These are phyloP conservation scores for Aspergillus sp. DNA, from an alignment of 2,329 filamentous ascomycete genomes.

Conservation along the genomic window DNA sequence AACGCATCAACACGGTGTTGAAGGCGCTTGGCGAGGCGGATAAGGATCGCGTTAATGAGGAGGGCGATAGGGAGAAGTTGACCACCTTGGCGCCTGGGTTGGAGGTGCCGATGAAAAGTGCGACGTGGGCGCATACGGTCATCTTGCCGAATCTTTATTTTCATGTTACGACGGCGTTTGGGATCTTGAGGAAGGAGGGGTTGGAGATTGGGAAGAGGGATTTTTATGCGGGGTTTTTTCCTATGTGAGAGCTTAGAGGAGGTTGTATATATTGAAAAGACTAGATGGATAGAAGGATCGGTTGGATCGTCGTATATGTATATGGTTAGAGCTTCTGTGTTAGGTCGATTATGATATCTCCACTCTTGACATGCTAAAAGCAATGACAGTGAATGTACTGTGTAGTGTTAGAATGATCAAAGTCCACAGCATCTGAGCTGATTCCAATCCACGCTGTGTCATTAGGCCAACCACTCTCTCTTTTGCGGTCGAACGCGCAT, in stretches of 20 bases:
- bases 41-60: conserved; percentile 27
- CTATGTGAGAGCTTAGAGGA: neutral
- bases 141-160: conserved; percentile 26
- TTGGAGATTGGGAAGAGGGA: conserved; percentile 19
- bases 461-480: too few relatives aligned
- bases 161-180: conserved; percentile 23
- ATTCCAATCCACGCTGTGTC: too few relatives aligned
- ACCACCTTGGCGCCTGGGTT: conserved; percentile 14
- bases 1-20: conserved; percentile 25
- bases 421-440: too few relatives aligned
- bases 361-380: too few relatives aligned
- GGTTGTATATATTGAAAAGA: too few relatives aligned
- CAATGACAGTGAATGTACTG: too few relatives aligned
- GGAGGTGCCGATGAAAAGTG: conserved; percentile 8
- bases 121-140: conserved; percentile 17
- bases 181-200: conserved; percentile 20
- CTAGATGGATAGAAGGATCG: too few relatives aligned
- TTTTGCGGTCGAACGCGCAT: too few relatives aligned
- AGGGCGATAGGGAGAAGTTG: conserved; percentile 12
- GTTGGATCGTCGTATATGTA: too few relatives aligned
- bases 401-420: too few relatives aligned
- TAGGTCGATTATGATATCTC: too few relatives aligned
- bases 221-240: conserved; percentile 1
- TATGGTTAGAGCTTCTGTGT: too few relatives aligned
- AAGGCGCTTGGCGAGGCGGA: conserved; percentile 19